phyloP scores from a whole-genome alignment of 2,329 filamentous ascomycete genomes.

The Diplodia sapinea region DNA sequence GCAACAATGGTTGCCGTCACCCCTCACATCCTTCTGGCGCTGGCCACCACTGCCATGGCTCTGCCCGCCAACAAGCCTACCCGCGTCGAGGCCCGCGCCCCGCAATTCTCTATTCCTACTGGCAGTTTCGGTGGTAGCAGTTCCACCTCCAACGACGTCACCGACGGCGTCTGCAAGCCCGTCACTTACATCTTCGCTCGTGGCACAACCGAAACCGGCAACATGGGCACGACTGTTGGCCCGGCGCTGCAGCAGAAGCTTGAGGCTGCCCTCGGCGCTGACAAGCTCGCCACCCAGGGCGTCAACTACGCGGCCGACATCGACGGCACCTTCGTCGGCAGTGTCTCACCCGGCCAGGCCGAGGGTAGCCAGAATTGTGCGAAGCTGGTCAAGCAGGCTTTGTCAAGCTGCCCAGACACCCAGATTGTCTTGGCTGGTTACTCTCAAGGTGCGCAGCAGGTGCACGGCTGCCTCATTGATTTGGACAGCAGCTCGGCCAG shows the following conservation, averaged over 20 bases:
- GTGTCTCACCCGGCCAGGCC: conserved; percentile 52
- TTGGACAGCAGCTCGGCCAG: neutral
- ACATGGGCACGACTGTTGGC: conserved; percentile 58
- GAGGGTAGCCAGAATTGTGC: conserved; percentile 47
- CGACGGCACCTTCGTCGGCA: conserved; percentile 40
- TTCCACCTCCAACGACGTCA: conserved; percentile 40
- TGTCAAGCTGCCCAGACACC: conserved; percentile 53
- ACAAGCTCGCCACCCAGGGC: conserved; percentile 58
- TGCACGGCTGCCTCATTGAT: conserved; percentile 35
- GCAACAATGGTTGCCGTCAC: conserved; percentile 10
- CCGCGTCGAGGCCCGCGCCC: neutral
- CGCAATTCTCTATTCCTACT: conserved; percentile 18
- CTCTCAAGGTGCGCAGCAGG: conserved; percentile 44
- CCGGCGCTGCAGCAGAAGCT: conserved; percentile 59
- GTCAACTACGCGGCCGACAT: conserved; percentile 55
- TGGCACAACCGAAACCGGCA: conserved; percentile 61
- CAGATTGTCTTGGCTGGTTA: conserved; percentile 57
- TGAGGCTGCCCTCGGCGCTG: conserved; percentile 49
- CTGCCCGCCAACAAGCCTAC: neutral
- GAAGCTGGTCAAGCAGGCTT: conserved; percentile 51
- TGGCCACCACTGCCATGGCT: conserved; percentile 12
- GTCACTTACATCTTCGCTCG: conserved; percentile 63
- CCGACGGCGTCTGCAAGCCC: conserved; percentile 47
- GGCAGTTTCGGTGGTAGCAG: conserved; percentile 32
- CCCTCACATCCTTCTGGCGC: neutral